Base-by-base conservation (phyloP, 331 rosid genomes). In the Erythrophleum ivorense region DNA sequence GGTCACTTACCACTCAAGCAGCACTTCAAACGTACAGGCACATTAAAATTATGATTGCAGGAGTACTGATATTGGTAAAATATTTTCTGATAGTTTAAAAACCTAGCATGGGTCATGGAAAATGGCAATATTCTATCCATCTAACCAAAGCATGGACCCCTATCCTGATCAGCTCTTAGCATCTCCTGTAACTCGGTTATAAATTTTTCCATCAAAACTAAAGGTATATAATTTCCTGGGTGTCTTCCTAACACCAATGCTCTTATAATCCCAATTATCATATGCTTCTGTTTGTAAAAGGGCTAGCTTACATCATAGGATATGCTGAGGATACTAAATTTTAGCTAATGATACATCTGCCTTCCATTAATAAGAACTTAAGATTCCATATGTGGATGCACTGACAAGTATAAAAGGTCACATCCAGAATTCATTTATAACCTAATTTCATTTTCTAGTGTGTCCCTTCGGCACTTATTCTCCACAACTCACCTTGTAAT, bases 1-100 rank as follows among this genome's bases (percentile, higher is more conserved):
- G 31, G 71, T 57, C 19, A 18, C 38, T 31, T 9, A 54, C 70
- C 66, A 52, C 50, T 78, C 68, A 57, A 40, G 68, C 68, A 75
- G 53, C 68, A 75, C 13, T 11, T 52, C 77, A 72, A 33, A 52
- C 3, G 10, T 33, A 73, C 55, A 36, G 7, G 16, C 33, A 3
- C 46, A 34, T 18, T 21, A 11, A 38, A 55, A 55, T 55, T 6
- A 54, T 36, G 45, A 13, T 38, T 74, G 68, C 50, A 7, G 8
- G 21, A 43, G 6, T 55, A 40, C 36, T 40, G 9, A 12, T 11
- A 7, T 11, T 31, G 5, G 15, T 21, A 13, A 57, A 6, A 57
- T 62, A 19, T 41, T 57, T 40, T 55, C 68, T 15, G 60, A 19
- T 40, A 57, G n/a, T 57, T 57, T 75, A 40, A 57, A 49, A 40